Percentiles rank a stretch among this genome's conserved stretches.
Evolutionary conservation across 257 asterid genomes (phyloP).

Genomic region (Jasminum sambac): DNA sequence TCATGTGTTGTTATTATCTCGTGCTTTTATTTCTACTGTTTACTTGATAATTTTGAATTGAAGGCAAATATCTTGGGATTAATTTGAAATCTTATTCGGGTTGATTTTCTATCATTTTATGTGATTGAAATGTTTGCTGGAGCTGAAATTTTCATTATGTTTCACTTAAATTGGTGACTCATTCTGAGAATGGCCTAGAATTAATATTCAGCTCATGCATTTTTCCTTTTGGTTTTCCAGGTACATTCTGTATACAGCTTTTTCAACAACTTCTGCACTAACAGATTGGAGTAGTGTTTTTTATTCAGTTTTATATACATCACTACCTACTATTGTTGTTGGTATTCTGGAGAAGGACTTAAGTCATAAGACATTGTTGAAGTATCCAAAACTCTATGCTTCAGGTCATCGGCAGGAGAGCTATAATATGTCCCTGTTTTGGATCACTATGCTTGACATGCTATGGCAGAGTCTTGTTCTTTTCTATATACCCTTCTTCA

Average conservation of each 20-base stretch:
- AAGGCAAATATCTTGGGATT: too few species aligned
- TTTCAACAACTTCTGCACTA: slow-evolving; percentile 90
- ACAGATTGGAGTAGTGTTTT: slow-evolving; percentile 98
- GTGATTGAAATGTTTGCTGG: slow-evolving; percentile 15
- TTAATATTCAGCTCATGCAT: slow-evolving; percentile 15
- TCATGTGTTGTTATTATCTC: too few species aligned
- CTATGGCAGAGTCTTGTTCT: slow-evolving; percentile 99
- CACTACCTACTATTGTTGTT: slow-evolving; percentile 88
- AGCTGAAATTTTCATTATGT: slow-evolving; percentile 6
- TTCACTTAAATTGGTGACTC: slow-evolving; percentile 18
- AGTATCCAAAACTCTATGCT: slow-evolving; percentile 91
- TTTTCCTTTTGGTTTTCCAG: slow-evolving; percentile 41
- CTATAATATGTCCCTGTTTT: slow-evolving; percentile 83
- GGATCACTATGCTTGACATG: slow-evolving; percentile 93
- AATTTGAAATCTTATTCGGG: too few species aligned
- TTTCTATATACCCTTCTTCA: slow-evolving; percentile 75
- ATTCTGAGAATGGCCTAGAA: neutral
- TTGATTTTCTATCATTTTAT: neutral
- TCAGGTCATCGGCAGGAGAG: slow-evolving; percentile 92
- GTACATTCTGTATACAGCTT: slow-evolving; percentile 86
- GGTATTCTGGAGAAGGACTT: slow-evolving; percentile 95
- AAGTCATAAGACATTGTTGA: slow-evolving; percentile 76
- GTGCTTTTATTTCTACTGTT: too few species aligned
- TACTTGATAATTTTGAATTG: too few species aligned
- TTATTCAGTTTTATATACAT: slow-evolving; percentile 88